A percentile compares a stretch with the other conserved stretches of the same genome.
Evolutionary conservation across 768 basidiomycete species (phyloP).

Genomic region (Russula compacta): DNA sequence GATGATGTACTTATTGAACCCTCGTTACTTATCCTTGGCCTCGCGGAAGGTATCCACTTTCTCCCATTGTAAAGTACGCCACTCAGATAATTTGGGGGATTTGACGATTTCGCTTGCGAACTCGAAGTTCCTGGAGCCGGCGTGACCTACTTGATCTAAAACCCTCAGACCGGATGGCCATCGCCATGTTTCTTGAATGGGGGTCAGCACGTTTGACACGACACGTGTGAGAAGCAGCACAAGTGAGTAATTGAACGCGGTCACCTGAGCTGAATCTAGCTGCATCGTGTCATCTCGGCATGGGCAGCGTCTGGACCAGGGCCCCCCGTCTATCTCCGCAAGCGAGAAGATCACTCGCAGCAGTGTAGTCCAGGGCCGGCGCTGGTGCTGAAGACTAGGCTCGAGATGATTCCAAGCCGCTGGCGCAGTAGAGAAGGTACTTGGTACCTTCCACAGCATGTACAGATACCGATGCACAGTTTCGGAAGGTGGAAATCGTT

Average conservation of each 20-base stretch:
- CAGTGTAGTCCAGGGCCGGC: neutral
- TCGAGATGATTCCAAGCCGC: too few species aligned
- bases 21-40: neutral
- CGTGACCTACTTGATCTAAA: neutral
- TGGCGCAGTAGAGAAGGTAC: too few species aligned
- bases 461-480: too few species aligned
- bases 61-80: slow-evolving; percentile 1
- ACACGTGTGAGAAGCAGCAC: neutral
- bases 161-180: neutral
- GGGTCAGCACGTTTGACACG: neutral
- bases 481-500: neutral
- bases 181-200: neutral
- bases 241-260: neutral
- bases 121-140: neutral
- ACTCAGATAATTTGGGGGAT: neutral
- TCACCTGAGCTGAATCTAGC: neutral
- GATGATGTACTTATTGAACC: neutral
- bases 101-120: neutral
- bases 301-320: neutral
- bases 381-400: too few species aligned
- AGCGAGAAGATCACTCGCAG: neutral
- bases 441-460: too few species aligned
- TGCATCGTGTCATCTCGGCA: neutral
- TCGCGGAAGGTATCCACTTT: neutral
- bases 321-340: neutral